Conservation (phyloP, 2,329 filamentous ascomycete species). For the Pseudopithomyces maydicus region DNA sequence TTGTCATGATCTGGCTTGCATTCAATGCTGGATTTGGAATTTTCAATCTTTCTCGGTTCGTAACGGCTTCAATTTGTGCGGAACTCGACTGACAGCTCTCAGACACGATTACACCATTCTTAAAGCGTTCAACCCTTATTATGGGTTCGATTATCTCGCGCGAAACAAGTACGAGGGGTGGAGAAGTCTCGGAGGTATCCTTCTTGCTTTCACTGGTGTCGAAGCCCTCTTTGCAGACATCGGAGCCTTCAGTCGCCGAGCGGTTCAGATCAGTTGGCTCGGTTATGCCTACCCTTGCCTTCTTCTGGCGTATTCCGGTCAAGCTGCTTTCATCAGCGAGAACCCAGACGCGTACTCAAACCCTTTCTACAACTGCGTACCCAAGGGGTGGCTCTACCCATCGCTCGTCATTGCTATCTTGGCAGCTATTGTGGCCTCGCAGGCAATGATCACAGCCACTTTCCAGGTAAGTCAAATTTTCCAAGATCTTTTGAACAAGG, state of each 20-base stretch:
- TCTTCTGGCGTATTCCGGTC: constrained; percentile 70
- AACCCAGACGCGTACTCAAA: constrained; percentile 68
- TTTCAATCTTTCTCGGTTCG: constrained; percentile 50
- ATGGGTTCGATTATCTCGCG: constrained; percentile 65
- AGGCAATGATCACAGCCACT: constrained; percentile 77
- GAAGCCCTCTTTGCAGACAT: constrained; percentile 80
- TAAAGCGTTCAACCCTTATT: constrained; percentile 60
- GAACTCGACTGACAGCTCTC: constrained; percentile 26
- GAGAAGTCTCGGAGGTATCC: constrained; percentile 70
- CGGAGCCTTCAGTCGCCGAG: constrained; percentile 70
- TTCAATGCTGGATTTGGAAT: constrained; percentile 69
- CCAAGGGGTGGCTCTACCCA: constrained; percentile 70
- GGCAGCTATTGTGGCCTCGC: constrained; percentile 75
- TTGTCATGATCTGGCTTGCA: constrained; percentile 69
- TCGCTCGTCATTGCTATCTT: constrained; percentile 71
- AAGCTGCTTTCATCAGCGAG: constrained; percentile 72
- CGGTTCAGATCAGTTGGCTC: constrained; percentile 76
- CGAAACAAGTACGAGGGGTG: constrained; percentile 66
- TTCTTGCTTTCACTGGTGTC: constrained; percentile 76
- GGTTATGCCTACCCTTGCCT: constrained; percentile 71
- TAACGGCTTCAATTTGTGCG: background rate
- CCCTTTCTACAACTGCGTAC: constrained; percentile 74
- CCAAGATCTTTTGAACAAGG: background rate
- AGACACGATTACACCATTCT: constrained; percentile 56
- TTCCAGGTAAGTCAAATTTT: constrained; percentile 61